phyloP scores from a whole-genome alignment of 2,329 filamentous ascomycete genomes.

The Cladosporium velox region DNA sequence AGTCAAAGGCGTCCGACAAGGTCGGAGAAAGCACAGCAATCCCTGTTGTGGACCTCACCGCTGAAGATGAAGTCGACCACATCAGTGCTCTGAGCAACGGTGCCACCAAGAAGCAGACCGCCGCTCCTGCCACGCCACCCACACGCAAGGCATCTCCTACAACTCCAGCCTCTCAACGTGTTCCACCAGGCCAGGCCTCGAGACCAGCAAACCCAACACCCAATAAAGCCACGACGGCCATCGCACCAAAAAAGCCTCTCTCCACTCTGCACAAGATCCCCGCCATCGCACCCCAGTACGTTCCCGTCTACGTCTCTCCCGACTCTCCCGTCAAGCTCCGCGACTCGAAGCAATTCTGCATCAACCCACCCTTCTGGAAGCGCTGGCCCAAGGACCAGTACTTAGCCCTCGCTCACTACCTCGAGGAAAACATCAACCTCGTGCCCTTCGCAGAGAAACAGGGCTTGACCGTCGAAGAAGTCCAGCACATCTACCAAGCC shows the following conservation, averaged over 20 bases:
- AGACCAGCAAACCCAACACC: neutral
- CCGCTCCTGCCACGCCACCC: neutral
- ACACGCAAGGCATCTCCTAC: neutral
- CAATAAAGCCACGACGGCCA: neutral
- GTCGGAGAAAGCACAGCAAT: neutral
- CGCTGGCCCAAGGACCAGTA: slow-evolving; percentile 26
- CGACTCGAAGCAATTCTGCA: slow-evolving; percentile 26
- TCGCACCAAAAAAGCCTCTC: neutral
- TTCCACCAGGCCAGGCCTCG: neutral
- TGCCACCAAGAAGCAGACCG: neutral
- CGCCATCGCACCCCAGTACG: slow-evolving; percentile 1
- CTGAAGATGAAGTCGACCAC: neutral
- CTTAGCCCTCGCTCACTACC: slow-evolving; percentile 22
- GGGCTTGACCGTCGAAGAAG: slow-evolving; percentile 28
- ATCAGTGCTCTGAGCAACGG: neutral
- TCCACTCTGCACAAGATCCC: slow-evolving; percentile 1
- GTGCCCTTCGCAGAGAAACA: slow-evolving; percentile 22
- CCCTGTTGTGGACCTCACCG: neutral
- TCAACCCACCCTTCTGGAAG: slow-evolving; percentile 30
- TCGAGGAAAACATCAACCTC: slow-evolving; percentile 25
- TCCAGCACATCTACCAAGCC: slow-evolving; percentile 24
- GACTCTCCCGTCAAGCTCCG: neutral
- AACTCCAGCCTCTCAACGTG: neutral
- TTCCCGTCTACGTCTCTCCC: slow-evolving; percentile 4
- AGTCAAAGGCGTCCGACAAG: neutral